phyloP scores from a whole-genome alignment of 257 asterid species.

The Rubia yunnanensis region DNA sequence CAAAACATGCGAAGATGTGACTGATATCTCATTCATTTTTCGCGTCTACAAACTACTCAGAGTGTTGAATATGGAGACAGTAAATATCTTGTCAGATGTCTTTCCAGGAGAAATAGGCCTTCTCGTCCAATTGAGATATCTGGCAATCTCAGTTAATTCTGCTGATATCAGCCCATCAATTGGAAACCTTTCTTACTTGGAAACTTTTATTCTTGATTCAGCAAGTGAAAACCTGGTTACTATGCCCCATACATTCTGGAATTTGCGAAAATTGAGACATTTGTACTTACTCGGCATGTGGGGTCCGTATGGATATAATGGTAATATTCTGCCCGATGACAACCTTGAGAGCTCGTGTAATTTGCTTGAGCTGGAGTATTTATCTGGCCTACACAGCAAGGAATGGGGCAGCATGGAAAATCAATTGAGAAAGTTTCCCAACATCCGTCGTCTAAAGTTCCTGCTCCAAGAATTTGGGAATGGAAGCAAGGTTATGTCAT shows the following conservation, averaged over 20 bases:
- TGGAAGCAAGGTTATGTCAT: not conserved
- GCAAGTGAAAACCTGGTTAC: not conserved
- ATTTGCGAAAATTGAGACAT: not conserved
- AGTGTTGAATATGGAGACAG: not conserved
- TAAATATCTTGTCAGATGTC: not conserved
- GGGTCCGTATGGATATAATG: not conserved
- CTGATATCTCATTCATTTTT: not conserved
- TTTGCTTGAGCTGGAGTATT: not conserved
- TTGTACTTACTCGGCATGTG: not conserved
- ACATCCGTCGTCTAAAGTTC: slow-evolving; percentile 1
- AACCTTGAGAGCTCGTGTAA: not conserved
- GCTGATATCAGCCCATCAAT: not conserved
- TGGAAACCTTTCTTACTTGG: not conserved
- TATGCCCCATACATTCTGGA: not conserved
- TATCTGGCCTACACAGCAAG: not conserved
- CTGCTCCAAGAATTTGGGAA: no score
- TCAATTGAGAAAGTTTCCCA: not conserved
- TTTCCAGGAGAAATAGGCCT: not conserved
- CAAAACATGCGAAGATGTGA: not conserved
- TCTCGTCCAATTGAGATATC: not conserved
- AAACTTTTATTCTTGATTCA: not conserved
- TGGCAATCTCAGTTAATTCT: not conserved
- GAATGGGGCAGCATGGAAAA: not conserved
- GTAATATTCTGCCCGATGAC: not conserved
- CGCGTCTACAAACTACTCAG: not conserved